Evolutionary conservation across 768 basidiomycete species (phyloP).

Genomic region (Lanmaoa rubissima): DNA sequence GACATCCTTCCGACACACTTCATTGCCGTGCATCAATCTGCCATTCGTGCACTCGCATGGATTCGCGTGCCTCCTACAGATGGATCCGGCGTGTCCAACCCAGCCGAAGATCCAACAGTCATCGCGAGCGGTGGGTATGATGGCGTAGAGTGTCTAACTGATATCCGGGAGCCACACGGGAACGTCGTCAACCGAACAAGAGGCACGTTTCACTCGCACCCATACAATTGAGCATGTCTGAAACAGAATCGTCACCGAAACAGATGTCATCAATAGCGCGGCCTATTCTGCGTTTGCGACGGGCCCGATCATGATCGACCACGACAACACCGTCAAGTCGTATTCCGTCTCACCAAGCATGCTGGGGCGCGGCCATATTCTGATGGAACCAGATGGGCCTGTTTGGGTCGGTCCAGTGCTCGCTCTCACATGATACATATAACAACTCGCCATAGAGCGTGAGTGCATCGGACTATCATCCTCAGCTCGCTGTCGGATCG

Average conservation of each 20-base stretch:
- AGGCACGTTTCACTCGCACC: slow-evolving; percentile 41
- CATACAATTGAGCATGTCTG: not conserved
- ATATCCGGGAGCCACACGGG: slow-evolving; percentile 68
- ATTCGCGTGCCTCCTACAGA: slow-evolving; percentile 60
- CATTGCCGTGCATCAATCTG: slow-evolving; percentile 72
- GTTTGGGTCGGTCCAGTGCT: slow-evolving; percentile 66
- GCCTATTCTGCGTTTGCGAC: slow-evolving; percentile 67
- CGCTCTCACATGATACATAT: not conserved
- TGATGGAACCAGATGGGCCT: slow-evolving; percentile 75
- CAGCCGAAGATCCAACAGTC: slow-evolving; percentile 62
- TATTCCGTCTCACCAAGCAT: slow-evolving; percentile 70
- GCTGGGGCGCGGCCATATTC: slow-evolving; percentile 70
- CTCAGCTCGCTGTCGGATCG: slow-evolving; percentile 77
- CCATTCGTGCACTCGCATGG: slow-evolving; percentile 79
- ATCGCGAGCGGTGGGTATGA: slow-evolving; percentile 81
- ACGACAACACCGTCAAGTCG: slow-evolving; percentile 77
- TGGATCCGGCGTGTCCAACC: slow-evolving; percentile 43
- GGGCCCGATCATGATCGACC: slow-evolving; percentile 74
- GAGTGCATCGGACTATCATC: slow-evolving; percentile 79
- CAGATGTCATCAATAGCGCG: slow-evolving; percentile 71
- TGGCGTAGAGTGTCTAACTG: slow-evolving; percentile 71
- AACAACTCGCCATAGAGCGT: slow-evolving; percentile 48
- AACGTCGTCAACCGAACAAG: slow-evolving; percentile 75
- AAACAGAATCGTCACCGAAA: not conserved
- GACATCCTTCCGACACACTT: slow-evolving; percentile 68